A percentile compares a stretch with the other conserved stretches of the same genome.
Conservation (phyloP, 2,329 filamentous ascomycete genomes). For the Exophiala alcalophila region DNA sequence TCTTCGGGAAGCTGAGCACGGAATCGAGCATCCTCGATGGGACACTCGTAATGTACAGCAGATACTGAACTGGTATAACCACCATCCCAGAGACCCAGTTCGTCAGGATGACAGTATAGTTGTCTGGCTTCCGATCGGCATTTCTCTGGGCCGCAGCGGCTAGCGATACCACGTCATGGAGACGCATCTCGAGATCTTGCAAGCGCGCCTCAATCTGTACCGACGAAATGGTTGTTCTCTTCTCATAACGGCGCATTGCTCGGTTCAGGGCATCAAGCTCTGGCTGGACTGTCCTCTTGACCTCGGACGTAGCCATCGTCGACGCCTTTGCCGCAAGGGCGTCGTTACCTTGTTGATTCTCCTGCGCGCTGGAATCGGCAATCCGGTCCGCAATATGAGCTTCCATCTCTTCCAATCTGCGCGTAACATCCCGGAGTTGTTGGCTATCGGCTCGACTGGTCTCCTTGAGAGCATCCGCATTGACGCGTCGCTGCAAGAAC, state of each 20-base stretch:
- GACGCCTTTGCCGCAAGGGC: conserved; percentile 33
- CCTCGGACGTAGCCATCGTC: conserved; percentile 49
- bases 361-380: conserved; percentile 28
- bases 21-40: conserved; percentile 32
- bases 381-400: conserved; percentile 47
- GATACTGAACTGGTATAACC: conserved; percentile 38
- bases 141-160: conserved; percentile 63
- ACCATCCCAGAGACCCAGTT: conserved; percentile 38
- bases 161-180: conserved; percentile 77
- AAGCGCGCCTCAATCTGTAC: conserved; percentile 75
- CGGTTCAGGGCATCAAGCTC: conserved; percentile 86
- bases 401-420: conserved; percentile 69
- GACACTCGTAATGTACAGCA: conserved; percentile 33
- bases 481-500: conserved; percentile 72
- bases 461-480: conserved; percentile 33
- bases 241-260: conserved; percentile 87
- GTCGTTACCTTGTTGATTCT: conserved; percentile 44
- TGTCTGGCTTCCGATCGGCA: conserved; percentile 29
- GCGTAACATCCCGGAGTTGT: conserved; percentile 51
- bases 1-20: conserved; percentile 14
- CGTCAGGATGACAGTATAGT: conserved; percentile 34
- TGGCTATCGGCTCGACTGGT: conserved; percentile 13
- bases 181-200: conserved; percentile 64
- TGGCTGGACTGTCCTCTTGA: conserved; percentile 66
- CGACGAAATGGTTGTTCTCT: conserved; percentile 72